Evolutionary conservation across 495 filamentous ascomycete genomes (phyloP), one percentile per base, ranked within the genome.

Genomic region (Choiromyces venosus): DNA sequence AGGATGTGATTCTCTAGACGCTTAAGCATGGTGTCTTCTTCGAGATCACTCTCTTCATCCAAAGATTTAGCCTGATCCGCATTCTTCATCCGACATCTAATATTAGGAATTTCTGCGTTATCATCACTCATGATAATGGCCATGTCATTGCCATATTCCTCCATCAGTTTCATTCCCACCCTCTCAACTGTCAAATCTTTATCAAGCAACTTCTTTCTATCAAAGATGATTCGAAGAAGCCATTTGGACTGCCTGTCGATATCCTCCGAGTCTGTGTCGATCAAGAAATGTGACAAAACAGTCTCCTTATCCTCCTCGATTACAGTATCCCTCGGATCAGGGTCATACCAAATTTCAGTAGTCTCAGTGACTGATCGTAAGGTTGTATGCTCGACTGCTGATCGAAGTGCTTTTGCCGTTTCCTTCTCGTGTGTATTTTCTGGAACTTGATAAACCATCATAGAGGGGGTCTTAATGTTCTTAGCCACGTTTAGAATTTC

Each of bases 391-490:
- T 99, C 96, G 38, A 99, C 91, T 38, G 88, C 86, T 82, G 89
- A 94, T 78, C 95, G 92, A 76, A 99, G 85, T 65, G 85, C 83
- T 86, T 96, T 97, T n/a, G 92, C 92, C 66, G 86, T 86, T 66
- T 95, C 91, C 81, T 96, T 90, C 66, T 89, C 87, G 33, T 85
- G 85, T 7, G 83, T 83, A 67, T 85, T 85, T 12, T 83, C 78
- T 25, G 84, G 83, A 61, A 90, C 86, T 74, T 95, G 89, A 79
- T 93, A 97, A n/a, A 99, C 92, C 65, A 91, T 89, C 94, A 97
- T 97, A 21, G 93, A 94, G 8, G 95, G 95, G 0, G 95, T 99
- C 87, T 99, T 99, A 86, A 99, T 97, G 81, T 97, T 96, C 73
- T 89, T 92, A 3, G 95, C 94, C 61, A 98, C 91, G 82, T 99